These are phyloP conservation scores for Huntiella moniliformis DNA, from an alignment of 2,329 filamentous ascomycete genomes.

Conservation along the genomic window DNA sequence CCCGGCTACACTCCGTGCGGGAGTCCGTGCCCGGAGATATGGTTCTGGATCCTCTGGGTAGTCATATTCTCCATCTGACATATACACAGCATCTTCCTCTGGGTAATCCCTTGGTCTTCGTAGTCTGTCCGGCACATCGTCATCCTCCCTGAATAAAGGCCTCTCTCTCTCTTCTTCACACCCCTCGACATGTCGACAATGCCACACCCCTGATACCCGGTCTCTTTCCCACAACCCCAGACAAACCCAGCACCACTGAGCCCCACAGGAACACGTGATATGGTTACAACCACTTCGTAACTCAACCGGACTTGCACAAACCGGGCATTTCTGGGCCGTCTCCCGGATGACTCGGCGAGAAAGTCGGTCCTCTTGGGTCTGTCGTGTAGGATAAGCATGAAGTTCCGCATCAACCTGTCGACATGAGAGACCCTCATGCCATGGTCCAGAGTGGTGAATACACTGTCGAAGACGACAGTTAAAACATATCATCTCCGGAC, in stretches of 20 bases:
- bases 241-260: conserved; percentile 25
- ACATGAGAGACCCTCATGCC: conserved; percentile 22
- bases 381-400: conserved; percentile 9
- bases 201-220: conserved; percentile 2
- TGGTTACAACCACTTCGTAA: conserved; percentile 23
- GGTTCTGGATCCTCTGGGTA: neutral
- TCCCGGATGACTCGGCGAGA: conserved; percentile 19
- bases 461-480: conserved; percentile 19
- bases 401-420: conserved; percentile 20
- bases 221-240: conserved; percentile 17
- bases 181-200: neutral
- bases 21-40: neutral
- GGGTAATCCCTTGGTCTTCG: neutral
- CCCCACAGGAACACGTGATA: conserved; percentile 23
- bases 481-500: conserved; percentile 18
- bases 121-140: neutral
- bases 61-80: neutral
- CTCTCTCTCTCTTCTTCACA: conserved; percentile 3
- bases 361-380: conserved; percentile 17
- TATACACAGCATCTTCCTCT: neutral
- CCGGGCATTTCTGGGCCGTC: conserved; percentile 20
- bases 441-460: conserved; percentile 19
- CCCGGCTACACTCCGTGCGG: neutral
- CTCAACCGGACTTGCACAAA: conserved; percentile 19
- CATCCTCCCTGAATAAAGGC: neutral